Percentiles rank a stretch among this genome's conserved stretches.
Evolutionary conservation across 352 stramenopile genomes (phyloP).

Genomic region (Globisporangium abappressorium): DNA sequence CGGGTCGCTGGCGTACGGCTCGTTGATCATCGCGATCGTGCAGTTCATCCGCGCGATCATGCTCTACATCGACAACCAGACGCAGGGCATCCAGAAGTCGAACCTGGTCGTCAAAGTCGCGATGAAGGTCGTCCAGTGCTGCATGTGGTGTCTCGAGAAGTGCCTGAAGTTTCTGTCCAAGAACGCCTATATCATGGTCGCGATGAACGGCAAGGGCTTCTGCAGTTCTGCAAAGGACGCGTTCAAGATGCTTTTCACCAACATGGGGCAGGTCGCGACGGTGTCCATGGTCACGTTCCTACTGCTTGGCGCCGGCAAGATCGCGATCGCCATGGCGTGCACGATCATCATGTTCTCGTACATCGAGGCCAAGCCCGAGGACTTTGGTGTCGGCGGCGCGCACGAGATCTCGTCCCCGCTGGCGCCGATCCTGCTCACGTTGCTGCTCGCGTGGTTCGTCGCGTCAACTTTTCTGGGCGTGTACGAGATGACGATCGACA

Average conservation of each 20-base stretch:
- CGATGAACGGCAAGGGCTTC: slow-evolving; percentile 77
- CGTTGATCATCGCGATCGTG: slow-evolving; percentile 95
- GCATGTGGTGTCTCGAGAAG: slow-evolving; percentile 93
- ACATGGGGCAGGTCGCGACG: slow-evolving; percentile 86
- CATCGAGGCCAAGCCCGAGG: slow-evolving; percentile 47
- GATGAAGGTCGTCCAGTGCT: slow-evolving; percentile 89
- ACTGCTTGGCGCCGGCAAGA: slow-evolving; percentile 91
- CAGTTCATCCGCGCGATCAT: slow-evolving; percentile 93
- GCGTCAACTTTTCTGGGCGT: slow-evolving; percentile 92
- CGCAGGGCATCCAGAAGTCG: slow-evolving; percentile 72
- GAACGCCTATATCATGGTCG: slow-evolving; percentile 93
- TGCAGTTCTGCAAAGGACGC: slow-evolving; percentile 90
- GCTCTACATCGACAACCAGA: slow-evolving; percentile 92
- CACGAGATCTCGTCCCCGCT: slow-evolving; percentile 80
- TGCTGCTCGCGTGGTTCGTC: slow-evolving; percentile 92
- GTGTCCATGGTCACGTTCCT: slow-evolving; percentile 90
- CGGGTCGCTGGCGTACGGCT: slow-evolving; percentile 95
- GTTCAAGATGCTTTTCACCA: slow-evolving; percentile 89
- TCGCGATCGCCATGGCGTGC: slow-evolving; percentile 70
- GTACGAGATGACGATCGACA: slow-evolving; percentile 95
- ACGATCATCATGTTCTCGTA: slow-evolving; percentile 58
- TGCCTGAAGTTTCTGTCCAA: slow-evolving; percentile 98
- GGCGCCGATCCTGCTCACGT: slow-evolving; percentile 86
- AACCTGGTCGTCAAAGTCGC: slow-evolving; percentile 82
- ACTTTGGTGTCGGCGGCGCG: slow-evolving; percentile 46